Percentiles rank a stretch among this genome's conserved stretches.
These are phyloP conservation scores for Aspergillus udagawae DNA, from an alignment of 2,329 filamentous ascomycete species.

Conservation along the genomic window DNA sequence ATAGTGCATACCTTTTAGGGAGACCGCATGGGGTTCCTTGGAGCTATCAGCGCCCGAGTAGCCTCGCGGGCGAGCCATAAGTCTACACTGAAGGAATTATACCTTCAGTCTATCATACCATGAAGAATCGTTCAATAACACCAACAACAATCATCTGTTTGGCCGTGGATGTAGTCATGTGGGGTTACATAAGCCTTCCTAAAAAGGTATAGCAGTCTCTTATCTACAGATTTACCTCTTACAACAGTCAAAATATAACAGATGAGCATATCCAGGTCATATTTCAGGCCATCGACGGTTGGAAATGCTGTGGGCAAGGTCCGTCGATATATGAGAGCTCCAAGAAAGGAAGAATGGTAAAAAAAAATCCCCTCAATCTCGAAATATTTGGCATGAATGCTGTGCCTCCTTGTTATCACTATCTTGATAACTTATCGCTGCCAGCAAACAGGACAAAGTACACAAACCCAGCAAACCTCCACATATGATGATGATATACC, in stretches of 20 bases:
- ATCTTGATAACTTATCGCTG: neutral
- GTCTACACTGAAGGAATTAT: neutral
- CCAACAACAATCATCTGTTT: neutral
- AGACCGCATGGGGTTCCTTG: slow-evolving; percentile 75
- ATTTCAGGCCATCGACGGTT: neutral
- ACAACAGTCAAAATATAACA: too few species aligned
- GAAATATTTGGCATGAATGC: too few species aligned
- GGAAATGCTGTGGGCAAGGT: neutral
- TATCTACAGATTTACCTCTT: neutral
- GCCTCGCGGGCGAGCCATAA: slow-evolving; percentile 42
- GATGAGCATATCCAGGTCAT: too few species aligned
- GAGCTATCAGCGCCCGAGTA: slow-evolving; percentile 40
- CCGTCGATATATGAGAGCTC: neutral
- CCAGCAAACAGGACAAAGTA: slow-evolving; percentile 21
- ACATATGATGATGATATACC: neutral
- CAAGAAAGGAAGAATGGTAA: neutral
- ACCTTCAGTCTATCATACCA: neutral
- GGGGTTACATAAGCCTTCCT: neutral
- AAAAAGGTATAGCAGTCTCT: neutral
- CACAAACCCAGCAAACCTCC: slow-evolving; percentile 26
- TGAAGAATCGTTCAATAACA: neutral
- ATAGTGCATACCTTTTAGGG: slow-evolving; percentile 58
- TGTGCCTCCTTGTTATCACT: slow-evolving; percentile 6
- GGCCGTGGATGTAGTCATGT: neutral
- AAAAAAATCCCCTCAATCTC: too few species aligned